phyloP scores from a whole-genome alignment of 2,329 filamentous ascomycete species.

The Venturia carpophila region DNA sequence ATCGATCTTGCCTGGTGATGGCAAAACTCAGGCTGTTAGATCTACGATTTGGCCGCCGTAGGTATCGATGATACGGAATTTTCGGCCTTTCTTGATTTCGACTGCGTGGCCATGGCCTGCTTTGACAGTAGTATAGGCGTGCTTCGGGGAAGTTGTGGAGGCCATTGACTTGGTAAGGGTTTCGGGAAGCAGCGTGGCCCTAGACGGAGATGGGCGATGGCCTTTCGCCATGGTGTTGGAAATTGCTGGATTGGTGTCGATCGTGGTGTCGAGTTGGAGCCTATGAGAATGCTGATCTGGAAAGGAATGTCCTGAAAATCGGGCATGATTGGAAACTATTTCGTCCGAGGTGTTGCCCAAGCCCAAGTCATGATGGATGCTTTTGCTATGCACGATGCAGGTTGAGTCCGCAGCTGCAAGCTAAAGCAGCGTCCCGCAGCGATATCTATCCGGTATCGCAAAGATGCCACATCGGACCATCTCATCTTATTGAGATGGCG shows the following conservation, averaged over 20 bases:
- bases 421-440: background rate
- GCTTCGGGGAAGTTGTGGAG: background rate
- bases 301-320: background rate
- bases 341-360: background rate
- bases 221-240: background rate
- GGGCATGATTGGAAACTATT: background rate
- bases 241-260: background rate
- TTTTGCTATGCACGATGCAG: background rate
- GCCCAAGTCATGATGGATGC: background rate
- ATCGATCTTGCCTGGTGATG: constrained; percentile 13
- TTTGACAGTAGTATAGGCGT: background rate
- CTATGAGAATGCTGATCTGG: background rate
- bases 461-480: background rate
- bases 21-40: constrained; percentile 32
- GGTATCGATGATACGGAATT: constrained; percentile 34
- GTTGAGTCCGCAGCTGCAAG: background rate
- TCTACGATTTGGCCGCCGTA: constrained; percentile 36
- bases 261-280: background rate
- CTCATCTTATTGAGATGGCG: background rate
- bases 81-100: constrained; percentile 29
- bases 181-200: background rate
- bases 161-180: background rate
- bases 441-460: constrained; percentile 11
- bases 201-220: background rate
- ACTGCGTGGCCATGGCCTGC: constrained; percentile 26